Percentiles rank a stretch among this genome's conserved stretches.
phyloP scores from a whole-genome alignment of 2,329 filamentous ascomycete species.

The Aspergillus puulaauensis region DNA sequence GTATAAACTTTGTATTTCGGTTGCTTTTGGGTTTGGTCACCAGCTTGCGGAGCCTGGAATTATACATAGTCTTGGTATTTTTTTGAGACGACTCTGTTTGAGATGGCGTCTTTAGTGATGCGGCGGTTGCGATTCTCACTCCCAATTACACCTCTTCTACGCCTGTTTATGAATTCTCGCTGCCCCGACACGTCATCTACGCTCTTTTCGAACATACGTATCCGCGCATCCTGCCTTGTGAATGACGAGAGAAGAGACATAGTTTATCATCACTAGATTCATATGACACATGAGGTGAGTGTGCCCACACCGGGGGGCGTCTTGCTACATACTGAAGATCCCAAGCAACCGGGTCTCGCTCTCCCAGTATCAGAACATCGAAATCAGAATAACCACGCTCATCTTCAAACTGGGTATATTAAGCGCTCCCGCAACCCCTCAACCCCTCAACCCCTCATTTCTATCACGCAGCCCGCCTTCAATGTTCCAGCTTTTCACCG shows the following conservation, averaged over 20 bases:
- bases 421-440: background rate
- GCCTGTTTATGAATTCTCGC: background rate
- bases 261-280: slow-evolving; percentile 13
- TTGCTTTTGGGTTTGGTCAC: background rate
- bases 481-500: background rate
- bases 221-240: background rate
- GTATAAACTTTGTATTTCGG: background rate
- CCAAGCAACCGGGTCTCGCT: background rate
- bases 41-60: background rate
- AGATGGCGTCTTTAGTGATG: background rate
- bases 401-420: slow-evolving; percentile 8
- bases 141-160: slow-evolving; percentile 1
- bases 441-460: background rate
- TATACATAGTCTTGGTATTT: background rate
- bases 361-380: background rate
- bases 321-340: background rate
- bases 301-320: background rate
- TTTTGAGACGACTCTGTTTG: background rate
- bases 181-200: background rate
- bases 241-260: background rate
- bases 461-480: background rate
- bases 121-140: background rate
- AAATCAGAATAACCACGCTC: background rate
- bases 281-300: slow-evolving; percentile 6
- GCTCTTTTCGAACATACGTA: background rate